Conservation (phyloP, 2,329 filamentous ascomycete species). For the Pseudogymnoascus sp. region DNA sequence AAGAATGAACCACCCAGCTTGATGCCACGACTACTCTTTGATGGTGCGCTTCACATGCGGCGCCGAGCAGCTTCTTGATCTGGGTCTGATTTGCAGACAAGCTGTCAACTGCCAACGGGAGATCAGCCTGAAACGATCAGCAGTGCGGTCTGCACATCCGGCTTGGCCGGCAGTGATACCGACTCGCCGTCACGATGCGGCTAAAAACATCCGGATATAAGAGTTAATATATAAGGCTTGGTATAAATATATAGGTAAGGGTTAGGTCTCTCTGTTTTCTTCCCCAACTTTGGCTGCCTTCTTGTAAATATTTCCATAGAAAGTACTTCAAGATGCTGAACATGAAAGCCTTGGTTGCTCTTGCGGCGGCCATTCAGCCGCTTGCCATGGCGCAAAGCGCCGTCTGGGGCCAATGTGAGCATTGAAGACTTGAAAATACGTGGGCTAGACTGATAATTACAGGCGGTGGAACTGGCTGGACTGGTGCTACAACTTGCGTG, state of each 20-base stretch:
- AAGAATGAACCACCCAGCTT: neutral
- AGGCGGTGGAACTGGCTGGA: constrained; percentile 26
- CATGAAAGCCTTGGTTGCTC: neutral
- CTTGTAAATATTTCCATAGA: neutral
- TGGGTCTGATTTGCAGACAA: neutral
- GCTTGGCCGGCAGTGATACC: neutral
- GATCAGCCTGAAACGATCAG: neutral
- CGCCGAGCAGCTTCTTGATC: neutral
- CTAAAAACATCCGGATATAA: neutral
- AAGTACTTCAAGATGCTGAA: neutral
- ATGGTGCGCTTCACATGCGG: neutral
- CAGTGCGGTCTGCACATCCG: neutral
- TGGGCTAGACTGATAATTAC: neutral
- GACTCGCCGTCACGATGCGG: neutral
- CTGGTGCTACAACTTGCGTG: constrained; percentile 24
- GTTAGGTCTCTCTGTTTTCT: neutral
- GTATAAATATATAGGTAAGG: neutral
- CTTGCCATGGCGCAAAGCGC: neutral
- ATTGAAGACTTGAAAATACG: neutral
- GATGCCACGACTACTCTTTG: neutral
- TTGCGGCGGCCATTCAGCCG: neutral
- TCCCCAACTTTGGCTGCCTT: neutral
- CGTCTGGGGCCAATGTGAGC: constrained; percentile 1
- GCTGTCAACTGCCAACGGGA: neutral
- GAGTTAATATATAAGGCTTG: neutral